A percentile compares a stretch with the other conserved stretches of the same genome.
Conservation (phyloP, 2,329 filamentous ascomycete species). For the Neurospora crassa region DNA sequence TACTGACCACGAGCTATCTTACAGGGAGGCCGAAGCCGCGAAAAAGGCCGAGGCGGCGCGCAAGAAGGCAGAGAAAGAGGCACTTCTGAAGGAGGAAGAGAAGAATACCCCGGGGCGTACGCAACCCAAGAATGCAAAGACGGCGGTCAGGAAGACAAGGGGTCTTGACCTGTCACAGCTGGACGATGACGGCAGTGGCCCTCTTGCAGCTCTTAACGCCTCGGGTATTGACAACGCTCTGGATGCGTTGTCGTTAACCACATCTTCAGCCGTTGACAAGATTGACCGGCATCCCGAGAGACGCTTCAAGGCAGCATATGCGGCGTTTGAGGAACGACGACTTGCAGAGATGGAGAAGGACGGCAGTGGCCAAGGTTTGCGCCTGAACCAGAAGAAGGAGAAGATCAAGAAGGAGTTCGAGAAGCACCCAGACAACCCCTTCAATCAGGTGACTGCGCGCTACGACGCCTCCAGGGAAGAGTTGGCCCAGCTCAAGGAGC, state of each 20-base stretch:
- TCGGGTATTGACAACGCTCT: slow-evolving; percentile 89
- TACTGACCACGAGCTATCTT: not conserved
- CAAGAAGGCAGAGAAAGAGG: slow-evolving; percentile 89
- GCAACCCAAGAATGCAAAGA: slow-evolving; percentile 58
- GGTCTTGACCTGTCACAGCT: slow-evolving; percentile 70
- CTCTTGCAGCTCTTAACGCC: slow-evolving; percentile 59
- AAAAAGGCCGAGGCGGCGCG: slow-evolving; percentile 74
- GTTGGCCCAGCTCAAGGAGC: slow-evolving; percentile 51
- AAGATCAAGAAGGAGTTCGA: slow-evolving; percentile 87
- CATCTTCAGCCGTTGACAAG: slow-evolving; percentile 48
- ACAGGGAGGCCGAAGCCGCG: slow-evolving; percentile 71
- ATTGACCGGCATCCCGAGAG: slow-evolving; percentile 84
- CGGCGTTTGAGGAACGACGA: slow-evolving; percentile 70
- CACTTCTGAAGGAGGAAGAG: slow-evolving; percentile 75
- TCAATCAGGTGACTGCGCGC: slow-evolving; percentile 69
- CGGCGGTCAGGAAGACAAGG: slow-evolving; percentile 57
- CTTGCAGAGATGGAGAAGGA: slow-evolving; percentile 80
- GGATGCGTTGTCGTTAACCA: slow-evolving; percentile 66
- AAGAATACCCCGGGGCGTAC: slow-evolving; percentile 47
- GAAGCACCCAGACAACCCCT: slow-evolving; percentile 88
- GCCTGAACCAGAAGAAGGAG: slow-evolving; percentile 76
- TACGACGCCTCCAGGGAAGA: slow-evolving; percentile 79
- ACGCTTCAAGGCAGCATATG: slow-evolving; percentile 76
- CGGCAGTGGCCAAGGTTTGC: slow-evolving; percentile 59
- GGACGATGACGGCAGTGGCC: slow-evolving; percentile 42